phyloP scores from a whole-genome alignment of 768 basidiomycete genomes.

The Mycena leptocephala region DNA sequence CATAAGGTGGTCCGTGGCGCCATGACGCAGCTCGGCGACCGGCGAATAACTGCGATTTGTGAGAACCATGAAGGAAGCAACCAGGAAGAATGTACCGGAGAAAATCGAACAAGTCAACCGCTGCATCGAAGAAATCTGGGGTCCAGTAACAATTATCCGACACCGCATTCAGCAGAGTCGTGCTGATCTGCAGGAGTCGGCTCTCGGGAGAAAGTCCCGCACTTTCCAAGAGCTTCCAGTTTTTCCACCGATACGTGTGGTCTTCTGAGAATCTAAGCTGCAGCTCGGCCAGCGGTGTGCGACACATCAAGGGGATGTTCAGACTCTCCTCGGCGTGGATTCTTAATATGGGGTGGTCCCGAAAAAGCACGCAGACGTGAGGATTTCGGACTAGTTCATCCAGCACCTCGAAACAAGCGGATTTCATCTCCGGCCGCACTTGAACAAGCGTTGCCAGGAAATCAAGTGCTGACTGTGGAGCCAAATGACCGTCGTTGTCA shows the following conservation, averaged over 20 bases:
- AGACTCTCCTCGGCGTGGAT: background rate
- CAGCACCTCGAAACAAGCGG: background rate
- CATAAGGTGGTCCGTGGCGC: background rate
- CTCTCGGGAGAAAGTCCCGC: background rate
- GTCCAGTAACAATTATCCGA: background rate
- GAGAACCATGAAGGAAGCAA: background rate
- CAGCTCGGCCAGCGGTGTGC: background rate
- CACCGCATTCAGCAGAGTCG: background rate
- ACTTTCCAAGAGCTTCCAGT: background rate
- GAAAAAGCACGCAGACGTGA: background rate
- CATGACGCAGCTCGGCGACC: background rate
- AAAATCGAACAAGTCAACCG: constrained; percentile 7
- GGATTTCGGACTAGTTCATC: background rate
- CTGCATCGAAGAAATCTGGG: constrained; percentile 15
- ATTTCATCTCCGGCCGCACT: constrained; percentile 6
- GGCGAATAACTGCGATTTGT: background rate
- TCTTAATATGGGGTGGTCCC: constrained; percentile 3
- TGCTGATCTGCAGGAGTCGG: background rate
- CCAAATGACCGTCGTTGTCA: background rate
- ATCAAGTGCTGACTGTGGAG: background rate
- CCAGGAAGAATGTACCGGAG: background rate
- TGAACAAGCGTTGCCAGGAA: constrained; percentile 4
- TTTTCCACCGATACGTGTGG: background rate
- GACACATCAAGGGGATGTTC: background rate
- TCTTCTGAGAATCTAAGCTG: background rate